These are phyloP conservation scores for Chondrus crispus DNA, from an alignment of 23 red algal genomes.

Conservation along the genomic window DNA sequence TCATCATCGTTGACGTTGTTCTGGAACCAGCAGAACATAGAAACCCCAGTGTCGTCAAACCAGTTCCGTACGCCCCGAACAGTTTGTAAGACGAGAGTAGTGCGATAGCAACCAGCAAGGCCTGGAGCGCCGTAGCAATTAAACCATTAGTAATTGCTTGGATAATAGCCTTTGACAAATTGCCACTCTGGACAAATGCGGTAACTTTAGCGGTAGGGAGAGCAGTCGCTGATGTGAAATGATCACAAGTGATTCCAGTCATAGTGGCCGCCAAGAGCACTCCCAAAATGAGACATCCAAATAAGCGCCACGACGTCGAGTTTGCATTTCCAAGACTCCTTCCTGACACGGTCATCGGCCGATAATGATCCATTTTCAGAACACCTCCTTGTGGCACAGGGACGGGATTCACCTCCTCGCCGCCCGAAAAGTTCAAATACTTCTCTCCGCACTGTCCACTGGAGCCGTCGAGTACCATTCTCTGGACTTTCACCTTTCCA, in stretches of 20 bases:
- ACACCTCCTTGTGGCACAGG: slow-evolving; percentile 30
- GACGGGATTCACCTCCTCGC: neutral
- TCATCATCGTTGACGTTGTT: slow-evolving; percentile 33
- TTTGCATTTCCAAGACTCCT: slow-evolving; percentile 3
- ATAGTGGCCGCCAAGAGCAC: neutral
- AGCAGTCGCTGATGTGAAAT: slow-evolving; percentile 35
- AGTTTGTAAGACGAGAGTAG: slow-evolving; percentile 57
- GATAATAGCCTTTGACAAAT: slow-evolving; percentile 28
- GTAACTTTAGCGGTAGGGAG: neutral
- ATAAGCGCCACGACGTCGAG: slow-evolving; percentile 33
- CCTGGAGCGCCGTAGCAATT: slow-evolving; percentile 28
- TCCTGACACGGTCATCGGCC: slow-evolving; percentile 38
- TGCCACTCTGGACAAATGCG: neutral
- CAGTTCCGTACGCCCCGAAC: slow-evolving; percentile 72
- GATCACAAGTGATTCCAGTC: slow-evolving; percentile 21
- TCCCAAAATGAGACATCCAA: slow-evolving; percentile 43
- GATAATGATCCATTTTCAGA: slow-evolving; percentile 36
- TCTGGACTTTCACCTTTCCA: neutral
- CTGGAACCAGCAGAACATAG: slow-evolving; percentile 44
- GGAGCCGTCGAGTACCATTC: slow-evolving; percentile 21
- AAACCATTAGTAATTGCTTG: slow-evolving; percentile 39
- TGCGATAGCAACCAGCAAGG: slow-evolving; percentile 42
- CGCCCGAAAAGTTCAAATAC: neutral
- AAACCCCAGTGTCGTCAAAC: slow-evolving; percentile 61
- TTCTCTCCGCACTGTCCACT: neutral